Percentiles rank a stretch among this genome's conserved stretches.
phyloP scores from a whole-genome alignment of 768 basidiomycete genomes.

The Boletus reticulatus region DNA sequence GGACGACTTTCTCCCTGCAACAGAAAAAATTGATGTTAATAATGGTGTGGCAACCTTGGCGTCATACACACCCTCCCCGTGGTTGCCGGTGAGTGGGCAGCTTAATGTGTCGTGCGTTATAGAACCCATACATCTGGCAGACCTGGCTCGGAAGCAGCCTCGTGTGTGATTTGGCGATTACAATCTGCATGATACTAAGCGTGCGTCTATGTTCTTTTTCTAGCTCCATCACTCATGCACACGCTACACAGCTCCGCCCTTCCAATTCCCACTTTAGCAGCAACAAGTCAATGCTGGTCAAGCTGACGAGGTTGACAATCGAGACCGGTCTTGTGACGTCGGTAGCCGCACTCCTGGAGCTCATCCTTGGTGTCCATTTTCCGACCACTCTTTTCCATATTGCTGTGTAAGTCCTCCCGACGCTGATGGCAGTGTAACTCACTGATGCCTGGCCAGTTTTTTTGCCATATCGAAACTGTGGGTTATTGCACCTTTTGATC shows the following conservation, averaged over 20 bases:
- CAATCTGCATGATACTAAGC: conserved; percentile 15
- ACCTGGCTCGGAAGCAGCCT: conserved; percentile 22
- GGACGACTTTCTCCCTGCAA: too few species aligned
- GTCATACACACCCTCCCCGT: not conserved
- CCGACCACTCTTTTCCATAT: too few species aligned
- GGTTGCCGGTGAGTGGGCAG: conserved; percentile 8
- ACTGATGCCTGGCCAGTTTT: conserved; percentile 4
- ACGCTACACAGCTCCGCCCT: conserved; percentile 9
- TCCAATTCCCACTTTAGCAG: conserved; percentile 3
- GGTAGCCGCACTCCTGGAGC: conserved; percentile 15
- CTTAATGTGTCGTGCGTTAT: too few species aligned
- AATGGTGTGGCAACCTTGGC: too few species aligned
- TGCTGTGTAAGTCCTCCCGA: conserved; percentile 15
- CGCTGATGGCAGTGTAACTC: too few species aligned
- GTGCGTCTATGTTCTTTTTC: conserved; percentile 1
- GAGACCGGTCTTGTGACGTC: conserved; percentile 26
- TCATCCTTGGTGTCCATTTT: conserved; percentile 7
- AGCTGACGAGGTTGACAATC: conserved; percentile 19
- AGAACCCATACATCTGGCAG: not conserved
- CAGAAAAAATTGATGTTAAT: accelerated
- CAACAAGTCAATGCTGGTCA: not conserved
- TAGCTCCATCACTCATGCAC: not conserved
- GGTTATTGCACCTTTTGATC: not conserved
- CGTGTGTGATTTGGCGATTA: conserved; percentile 19
- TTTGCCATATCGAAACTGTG: conserved; percentile 16